Evolutionary conservation across 2,329 filamentous ascomycete species (phyloP).

Genomic region (Monilinia fructicola): DNA sequence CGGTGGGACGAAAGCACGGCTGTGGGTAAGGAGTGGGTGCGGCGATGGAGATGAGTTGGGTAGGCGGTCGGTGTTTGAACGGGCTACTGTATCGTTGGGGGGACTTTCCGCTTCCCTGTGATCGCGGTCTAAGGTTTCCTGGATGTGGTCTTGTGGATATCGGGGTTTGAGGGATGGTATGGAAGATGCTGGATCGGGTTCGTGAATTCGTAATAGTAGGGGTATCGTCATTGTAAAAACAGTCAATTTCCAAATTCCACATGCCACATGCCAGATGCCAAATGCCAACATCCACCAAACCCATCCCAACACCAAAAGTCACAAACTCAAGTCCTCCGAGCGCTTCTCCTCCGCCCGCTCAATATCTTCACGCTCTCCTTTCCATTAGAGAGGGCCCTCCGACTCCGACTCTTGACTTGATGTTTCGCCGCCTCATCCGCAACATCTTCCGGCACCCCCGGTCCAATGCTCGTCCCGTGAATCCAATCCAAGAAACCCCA

Average conservation of each 20-base stretch:
- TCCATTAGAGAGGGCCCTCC: conserved; percentile 41
- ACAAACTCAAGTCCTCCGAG: conserved; percentile 26
- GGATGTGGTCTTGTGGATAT: not conserved
- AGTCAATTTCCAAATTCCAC: not conserved
- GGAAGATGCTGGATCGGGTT: not conserved
- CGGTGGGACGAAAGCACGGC: too few species aligned
- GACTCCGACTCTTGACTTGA: conserved; percentile 47
- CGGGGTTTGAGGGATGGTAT: not conserved
- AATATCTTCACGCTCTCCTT: conserved; percentile 37
- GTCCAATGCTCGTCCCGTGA: conserved; percentile 55
- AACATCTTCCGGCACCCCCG: conserved; percentile 54
- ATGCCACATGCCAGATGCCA: too few species aligned
- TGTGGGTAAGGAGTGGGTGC: too few species aligned
- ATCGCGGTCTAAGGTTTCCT: too few species aligned
- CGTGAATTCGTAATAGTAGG: not conserved
- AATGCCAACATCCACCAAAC: not conserved
- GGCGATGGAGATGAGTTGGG: too few species aligned
- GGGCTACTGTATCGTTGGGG: too few species aligned
- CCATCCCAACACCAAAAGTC: not conserved
- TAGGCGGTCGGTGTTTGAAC: too few species aligned
- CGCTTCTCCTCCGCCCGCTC: conserved; percentile 34
- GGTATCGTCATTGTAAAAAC: not conserved
- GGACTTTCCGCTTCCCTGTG: not conserved
- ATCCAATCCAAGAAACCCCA: conserved; percentile 64
- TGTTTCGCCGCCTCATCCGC: conserved; percentile 57